Evolutionary conservation across 1,284 basidiomycete species (phyloP).

Genomic region (Cryptococcus sp.): DNA sequence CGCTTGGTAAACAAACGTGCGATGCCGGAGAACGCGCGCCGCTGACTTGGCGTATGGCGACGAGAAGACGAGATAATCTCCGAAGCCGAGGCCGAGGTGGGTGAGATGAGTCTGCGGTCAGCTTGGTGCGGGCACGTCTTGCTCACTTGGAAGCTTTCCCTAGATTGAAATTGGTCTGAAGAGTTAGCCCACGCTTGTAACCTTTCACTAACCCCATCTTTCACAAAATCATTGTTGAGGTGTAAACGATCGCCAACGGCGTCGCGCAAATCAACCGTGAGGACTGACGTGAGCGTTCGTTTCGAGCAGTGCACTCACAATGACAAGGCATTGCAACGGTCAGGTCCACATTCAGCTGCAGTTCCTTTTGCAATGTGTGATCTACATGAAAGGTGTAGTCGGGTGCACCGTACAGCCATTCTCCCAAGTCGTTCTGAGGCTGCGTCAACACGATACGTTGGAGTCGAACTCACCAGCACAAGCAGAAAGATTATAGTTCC

Average conservation of each 20-base stretch:
- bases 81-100: conserved; percentile 36
- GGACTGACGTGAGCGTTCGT: conserved; percentile 56
- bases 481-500: conserved; percentile 62
- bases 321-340: conserved; percentile 89
- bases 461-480: conserved; percentile 37
- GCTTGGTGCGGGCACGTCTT: background rate
- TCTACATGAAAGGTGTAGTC: conserved; percentile 84
- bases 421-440: conserved; percentile 81
- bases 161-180: conserved; percentile 75
- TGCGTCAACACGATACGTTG: conserved; percentile 47
- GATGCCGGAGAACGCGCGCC: conserved; percentile 41
- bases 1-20: conserved; percentile 37
- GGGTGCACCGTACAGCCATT: conserved; percentile 90
- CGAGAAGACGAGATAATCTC: conserved; percentile 44
- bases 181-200: too few relatives aligned
- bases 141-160: conserved; percentile 74
- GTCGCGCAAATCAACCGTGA: conserved; percentile 88
- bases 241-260: conserved; percentile 88
- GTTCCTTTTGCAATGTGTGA: conserved; percentile 60
- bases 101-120: conserved; percentile 15
- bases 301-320: conserved; percentile 62
- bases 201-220: conserved; percentile 71
- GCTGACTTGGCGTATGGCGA: conserved; percentile 45
- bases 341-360: conserved; percentile 86
- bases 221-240: conserved; percentile 76